Evolutionary conservation across 306 rosid genomes (phyloP), one percentile per base, ranked within the genome.

Genomic region (Ceratonia siliqua): DNA sequence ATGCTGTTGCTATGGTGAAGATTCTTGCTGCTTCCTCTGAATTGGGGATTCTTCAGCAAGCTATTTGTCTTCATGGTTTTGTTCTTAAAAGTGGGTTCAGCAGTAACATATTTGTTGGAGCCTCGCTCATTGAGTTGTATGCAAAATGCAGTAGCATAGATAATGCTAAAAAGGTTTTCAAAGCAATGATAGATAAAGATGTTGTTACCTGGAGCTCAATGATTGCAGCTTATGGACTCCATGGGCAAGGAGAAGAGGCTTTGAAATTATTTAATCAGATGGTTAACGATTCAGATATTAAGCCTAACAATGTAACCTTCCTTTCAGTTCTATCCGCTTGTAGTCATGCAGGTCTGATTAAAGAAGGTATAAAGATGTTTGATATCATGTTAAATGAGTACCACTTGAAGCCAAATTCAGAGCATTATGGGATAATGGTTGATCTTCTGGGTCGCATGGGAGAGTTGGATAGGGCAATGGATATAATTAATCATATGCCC

Each of bases 391-490:
- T 85, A 75, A 76, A 65, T 70, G 62, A 85, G 27, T 81, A 85
- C 75, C 78, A 76, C 63, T 68, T 89, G 77, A 68, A 74, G 57
- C 96, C 96, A 3, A 50, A 82, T 49, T 76, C 83, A 1, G 87
- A 91, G 77, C 97, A 87, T 79, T 91, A 86, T 17, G 88, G 88
- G 28, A 84, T 93, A 72, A 72, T 90, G 68, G 91, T 93, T 66
- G 96, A 93, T 80, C 98, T 93, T 87, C 94, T 93, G 24, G 98
- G 97, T 64, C 91, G 93, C 35, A 64, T 55, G 22, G 98, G 97
- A 68, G 92, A 87, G 74, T 80, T 93, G 72, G 88, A 90, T 46
- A 82, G 22, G 79, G 92, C 96, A 43, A 75, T 90, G 79, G 80
- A 89, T 27, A 36, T 89, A 52, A 83, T 90, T 66, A 78, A 71